Conservation (phyloP, 495 filamentous ascomycete genomes). For the Pyrenula aspistea region DNA sequence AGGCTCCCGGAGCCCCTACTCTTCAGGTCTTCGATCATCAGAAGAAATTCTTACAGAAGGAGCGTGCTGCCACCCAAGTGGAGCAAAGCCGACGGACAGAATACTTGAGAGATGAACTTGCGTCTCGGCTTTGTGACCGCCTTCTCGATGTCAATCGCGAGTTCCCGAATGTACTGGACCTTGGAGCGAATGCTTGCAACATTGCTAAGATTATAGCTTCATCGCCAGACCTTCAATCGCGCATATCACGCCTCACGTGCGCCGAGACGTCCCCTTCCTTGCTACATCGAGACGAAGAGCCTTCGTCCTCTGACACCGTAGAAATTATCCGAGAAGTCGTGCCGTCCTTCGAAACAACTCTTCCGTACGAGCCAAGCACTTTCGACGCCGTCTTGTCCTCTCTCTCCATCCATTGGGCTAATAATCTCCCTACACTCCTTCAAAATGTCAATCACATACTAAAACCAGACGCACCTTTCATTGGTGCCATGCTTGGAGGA, state of each 20-base stretch:
- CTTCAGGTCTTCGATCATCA: conserved; percentile 85
- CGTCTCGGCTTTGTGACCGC: conserved; percentile 71
- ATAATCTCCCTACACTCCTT: conserved; percentile 79
- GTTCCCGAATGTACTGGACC: conserved; percentile 77
- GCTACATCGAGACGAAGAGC: conserved; percentile 68
- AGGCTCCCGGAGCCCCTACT: conserved; percentile 59
- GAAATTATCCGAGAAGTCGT: conserved; percentile 60
- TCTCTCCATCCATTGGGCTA: conserved; percentile 92
- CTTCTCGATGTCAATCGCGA: conserved; percentile 84
- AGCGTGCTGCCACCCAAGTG: conserved; percentile 63
- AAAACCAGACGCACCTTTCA: conserved; percentile 83
- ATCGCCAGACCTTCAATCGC: conserved; percentile 51
- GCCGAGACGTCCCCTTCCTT: conserved; percentile 69
- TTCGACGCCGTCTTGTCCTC: conserved; percentile 87
- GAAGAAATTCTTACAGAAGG: conserved; percentile 80
- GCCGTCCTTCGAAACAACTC: conserved; percentile 43
- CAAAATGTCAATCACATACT: conserved; percentile 69
- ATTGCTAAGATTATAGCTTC: conserved; percentile 64
- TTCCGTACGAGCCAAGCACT: conserved; percentile 63
- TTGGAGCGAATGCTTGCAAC: conserved; percentile 92
- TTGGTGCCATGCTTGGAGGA: conserved; percentile 92
- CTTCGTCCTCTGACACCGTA: conserved; percentile 64
- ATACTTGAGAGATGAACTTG: conserved; percentile 88
- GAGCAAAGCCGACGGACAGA: conserved; percentile 67
- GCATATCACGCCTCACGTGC: conserved; percentile 60